Base-by-base conservation (phyloP, 768 basidiomycete species). In the Rhodosporidiobolus sp. region DNA sequence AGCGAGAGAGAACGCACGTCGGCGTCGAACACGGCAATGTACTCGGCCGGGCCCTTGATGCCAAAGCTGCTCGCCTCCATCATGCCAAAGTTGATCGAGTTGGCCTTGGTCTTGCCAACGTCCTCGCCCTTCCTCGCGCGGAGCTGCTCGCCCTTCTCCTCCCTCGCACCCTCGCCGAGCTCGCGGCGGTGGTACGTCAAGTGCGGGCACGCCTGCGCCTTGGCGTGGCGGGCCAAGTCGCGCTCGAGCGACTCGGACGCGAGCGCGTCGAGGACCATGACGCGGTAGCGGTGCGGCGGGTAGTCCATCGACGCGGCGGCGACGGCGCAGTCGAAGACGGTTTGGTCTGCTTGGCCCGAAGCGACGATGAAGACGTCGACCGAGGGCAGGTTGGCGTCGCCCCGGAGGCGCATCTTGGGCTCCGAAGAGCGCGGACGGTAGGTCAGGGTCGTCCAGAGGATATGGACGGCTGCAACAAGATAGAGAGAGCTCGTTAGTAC, bases 11-110 rank as follows among this genome's bases (percentile, higher is more conserved):
- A 16, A 66, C 77, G 53, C 57, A 78, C 77, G 49, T 78, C 78
- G n/a, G 76, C 78, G 45, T 78, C 78, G 24, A 78, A 75, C 19
- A 78, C 74, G 8, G 73, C 76, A 32, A 75, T 69, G 65, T 70
- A 78, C 54, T 78, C 76, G 2, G 74, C 76, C 1, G 78, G 71
- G 4, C 64, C 78, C 68, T 73, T 78, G 59, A 70, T 71, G 6
- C 74, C 74, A 24, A 75, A 70, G 34, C 64, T 63, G 22, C 68
- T 52, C 19, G 78, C 77, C 61, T 78, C 78, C 35, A 59, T 55
- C 65, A 77, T 65, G n/a, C 78, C 78, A 60, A 77, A 77, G 66
- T 78, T 78, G 76, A 78, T 76, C 55, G 68, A 58, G 26, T 75
- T 64, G 28, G 78, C 72, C 68, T 76, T 76, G 55, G 55, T 65